Conservation (phyloP, 148 eudicot genomes). For the Vaccinium myrtillus region DNA sequence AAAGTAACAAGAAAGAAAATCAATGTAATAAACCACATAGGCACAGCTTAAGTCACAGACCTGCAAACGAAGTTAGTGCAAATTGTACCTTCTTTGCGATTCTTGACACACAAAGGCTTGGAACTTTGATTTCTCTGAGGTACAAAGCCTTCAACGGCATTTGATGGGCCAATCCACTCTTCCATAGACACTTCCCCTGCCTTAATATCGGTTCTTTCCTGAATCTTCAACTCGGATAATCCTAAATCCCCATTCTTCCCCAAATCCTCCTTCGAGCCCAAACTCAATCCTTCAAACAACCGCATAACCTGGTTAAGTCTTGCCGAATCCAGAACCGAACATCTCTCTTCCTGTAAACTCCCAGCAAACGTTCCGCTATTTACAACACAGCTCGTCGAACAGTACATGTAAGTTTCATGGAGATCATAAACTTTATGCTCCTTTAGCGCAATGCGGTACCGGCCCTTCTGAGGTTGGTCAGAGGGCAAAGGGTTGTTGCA, state of each 20-base stretch:
- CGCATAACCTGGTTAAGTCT: constrained; percentile 54
- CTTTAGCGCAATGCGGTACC: constrained; percentile 70
- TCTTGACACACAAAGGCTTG: constrained; percentile 27
- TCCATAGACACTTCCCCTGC: constrained; percentile 59
- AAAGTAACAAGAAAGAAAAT: neutral
- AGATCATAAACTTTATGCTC: constrained; percentile 96
- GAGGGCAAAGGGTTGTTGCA: constrained; percentile 62
- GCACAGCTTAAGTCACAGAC: neutral
- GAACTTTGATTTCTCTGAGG: constrained; percentile 49
- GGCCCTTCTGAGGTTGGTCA: constrained; percentile 61
- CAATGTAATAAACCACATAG: neutral
- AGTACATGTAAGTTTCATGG: constrained; percentile 75
- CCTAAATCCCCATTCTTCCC: constrained; percentile 45
- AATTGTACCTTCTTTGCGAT: constrained; percentile 37
- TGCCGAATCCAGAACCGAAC: constrained; percentile 39
- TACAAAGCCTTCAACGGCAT: constrained; percentile 93
- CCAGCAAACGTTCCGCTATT: constrained; percentile 64
- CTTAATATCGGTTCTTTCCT: constrained; percentile 51
- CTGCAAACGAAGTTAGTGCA: neutral
- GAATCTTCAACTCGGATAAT: constrained; percentile 52
- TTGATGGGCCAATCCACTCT: constrained; percentile 84
- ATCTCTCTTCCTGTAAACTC: constrained; percentile 65
- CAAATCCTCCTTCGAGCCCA: constrained; percentile 34
- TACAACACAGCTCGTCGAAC: constrained; percentile 67
- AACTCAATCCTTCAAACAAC: constrained; percentile 47